phyloP scores from a whole-genome alignment of 805 yeast genomes.

The Saccharomycopsis sp. region DNA sequence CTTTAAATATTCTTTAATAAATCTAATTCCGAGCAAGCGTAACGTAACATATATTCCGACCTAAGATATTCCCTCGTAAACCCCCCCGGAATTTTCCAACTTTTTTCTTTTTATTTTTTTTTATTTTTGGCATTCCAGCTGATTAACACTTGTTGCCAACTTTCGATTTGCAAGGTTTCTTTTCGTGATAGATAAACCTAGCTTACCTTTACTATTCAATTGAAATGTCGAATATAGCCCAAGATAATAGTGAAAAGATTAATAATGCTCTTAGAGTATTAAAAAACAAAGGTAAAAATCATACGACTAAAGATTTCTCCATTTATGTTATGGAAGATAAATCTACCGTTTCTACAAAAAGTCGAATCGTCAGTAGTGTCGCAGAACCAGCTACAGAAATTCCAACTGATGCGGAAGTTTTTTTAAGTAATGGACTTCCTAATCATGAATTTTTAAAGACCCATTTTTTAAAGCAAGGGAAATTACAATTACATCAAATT shows the following conservation, averaged over 20 bases:
- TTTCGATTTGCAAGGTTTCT: too few relatives aligned
- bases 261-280: conserved; percentile 60
- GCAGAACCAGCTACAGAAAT: conserved; percentile 56
- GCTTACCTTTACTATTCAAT: too few relatives aligned
- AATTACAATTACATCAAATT: conserved; percentile 66
- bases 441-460: conserved; percentile 61
- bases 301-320: conserved; percentile 29
- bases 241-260: conserved; percentile 48
- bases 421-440: conserved; percentile 58
- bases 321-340: conserved; percentile 42
- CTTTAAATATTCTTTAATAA: too few relatives aligned
- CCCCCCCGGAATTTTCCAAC: too few relatives aligned
- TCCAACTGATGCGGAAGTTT: conserved; percentile 67
- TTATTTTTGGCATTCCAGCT: too few relatives aligned
- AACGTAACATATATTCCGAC: too few relatives aligned
- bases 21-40: too few relatives aligned
- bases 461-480: conserved; percentile 77
- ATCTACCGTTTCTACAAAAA: conserved; percentile 32
- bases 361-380: conserved; percentile 45
- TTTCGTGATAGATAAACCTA: too few relatives aligned
- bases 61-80: too few relatives aligned
- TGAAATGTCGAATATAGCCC: conserved; percentile 27
- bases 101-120: too few relatives aligned
- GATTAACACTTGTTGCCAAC: too few relatives aligned
- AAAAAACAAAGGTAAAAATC: conserved; percentile 33